Base-by-base conservation (phyloP, 495 filamentous ascomycete species). In the Aspergillus sparsus region DNA sequence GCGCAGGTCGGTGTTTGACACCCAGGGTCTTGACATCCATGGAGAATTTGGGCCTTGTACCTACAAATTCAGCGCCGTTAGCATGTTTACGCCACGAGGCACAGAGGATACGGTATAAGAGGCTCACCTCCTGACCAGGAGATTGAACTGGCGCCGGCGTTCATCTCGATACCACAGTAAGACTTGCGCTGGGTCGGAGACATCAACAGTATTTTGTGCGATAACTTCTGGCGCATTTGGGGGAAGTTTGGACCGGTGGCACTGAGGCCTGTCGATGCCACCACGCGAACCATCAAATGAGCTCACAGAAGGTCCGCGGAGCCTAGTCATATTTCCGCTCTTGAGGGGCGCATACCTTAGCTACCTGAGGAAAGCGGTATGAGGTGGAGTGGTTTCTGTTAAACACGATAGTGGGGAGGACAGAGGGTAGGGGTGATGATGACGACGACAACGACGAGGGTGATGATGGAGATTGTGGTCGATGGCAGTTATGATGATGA, bases 1-100 rank as follows among this genome's bases (percentile, higher is more conserved):
- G 91, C 90, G 75, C 92, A 97, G 35, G 90, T 92, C 12, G 89
- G 72, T 1, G 87, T 94, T 16, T 77, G 80, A 72, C 92, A 97
- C 45, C 77, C 71, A n/a, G 80, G 75, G 50, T 84, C 82, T 49
- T 83, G 79, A 67, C 92, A 97, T 55, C 92, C 92, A 58, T 92
- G 82, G 37, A 91, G 82, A n/a, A 97, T 82, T 74, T 97, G 92
- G 16, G 81, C 77, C 60, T 92, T 89, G 68, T 89, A 95, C 62
- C 92, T 96, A 68, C n/a, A 54, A 8, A 42, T 62, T 16, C 31
- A 18, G 32, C 36, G 11, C 39, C 39, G 53, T 68, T 62, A 66
- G 58, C 47, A 10, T 42, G 18, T 31, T 37, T 32, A 8, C 41
- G 49, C 16, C 1, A 6, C 7, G 21, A 15, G 8, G 15, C 18